Percentiles rank a stretch among this genome's conserved stretches.
Conservation (phyloP, 1,284 basidiomycete species). For the Tylopilus orsonianus region DNA sequence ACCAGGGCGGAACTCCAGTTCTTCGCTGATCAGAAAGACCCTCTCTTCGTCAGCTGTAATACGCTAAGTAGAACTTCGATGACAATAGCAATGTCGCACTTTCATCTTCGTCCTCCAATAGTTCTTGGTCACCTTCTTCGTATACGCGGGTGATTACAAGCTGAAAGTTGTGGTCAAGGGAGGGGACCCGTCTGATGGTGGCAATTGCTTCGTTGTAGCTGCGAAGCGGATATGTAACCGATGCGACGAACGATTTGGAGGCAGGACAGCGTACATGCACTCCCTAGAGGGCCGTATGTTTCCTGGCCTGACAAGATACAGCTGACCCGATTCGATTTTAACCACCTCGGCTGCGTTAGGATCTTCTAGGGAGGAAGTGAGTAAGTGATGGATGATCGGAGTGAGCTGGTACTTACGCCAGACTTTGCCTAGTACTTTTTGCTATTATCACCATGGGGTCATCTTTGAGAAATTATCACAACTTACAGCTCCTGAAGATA, state of each 20-base stretch:
- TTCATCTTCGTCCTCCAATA: slow-evolving; percentile 94
- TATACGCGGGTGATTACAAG: slow-evolving; percentile 95
- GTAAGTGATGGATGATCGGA: slow-evolving; percentile 18
- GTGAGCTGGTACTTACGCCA: slow-evolving; percentile 70
- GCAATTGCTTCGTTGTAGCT: slow-evolving; percentile 97
- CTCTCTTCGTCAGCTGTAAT: slow-evolving; percentile 83
- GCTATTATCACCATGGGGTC: slow-evolving; percentile 14
- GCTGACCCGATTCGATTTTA: slow-evolving; percentile 89
- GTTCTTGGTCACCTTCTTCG: slow-evolving; percentile 92
- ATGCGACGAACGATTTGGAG: not conserved
- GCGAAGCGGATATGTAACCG: slow-evolving; percentile 12
- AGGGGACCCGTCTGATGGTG: slow-evolving; percentile 84
- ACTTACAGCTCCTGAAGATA: slow-evolving; percentile 81
- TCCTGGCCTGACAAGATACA: slow-evolving; percentile 89
- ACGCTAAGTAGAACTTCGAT: slow-evolving; percentile 7
- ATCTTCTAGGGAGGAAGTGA: slow-evolving; percentile 53
- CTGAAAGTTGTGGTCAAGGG: slow-evolving; percentile 89
- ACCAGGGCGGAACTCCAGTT: slow-evolving; percentile 79
- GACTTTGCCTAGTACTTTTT: slow-evolving; percentile 87
- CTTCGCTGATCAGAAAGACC: slow-evolving; percentile 87
- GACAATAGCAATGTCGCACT: slow-evolving; percentile 52
- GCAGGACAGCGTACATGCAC: slow-evolving; percentile 81
- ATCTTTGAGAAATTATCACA: slow-evolving; percentile 8
- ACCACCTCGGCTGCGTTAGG: slow-evolving; percentile 91
- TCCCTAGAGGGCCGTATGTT: slow-evolving; percentile 90